Conservation (phyloP, 768 basidiomycete species). For the Amylocystis lapponica region DNA sequence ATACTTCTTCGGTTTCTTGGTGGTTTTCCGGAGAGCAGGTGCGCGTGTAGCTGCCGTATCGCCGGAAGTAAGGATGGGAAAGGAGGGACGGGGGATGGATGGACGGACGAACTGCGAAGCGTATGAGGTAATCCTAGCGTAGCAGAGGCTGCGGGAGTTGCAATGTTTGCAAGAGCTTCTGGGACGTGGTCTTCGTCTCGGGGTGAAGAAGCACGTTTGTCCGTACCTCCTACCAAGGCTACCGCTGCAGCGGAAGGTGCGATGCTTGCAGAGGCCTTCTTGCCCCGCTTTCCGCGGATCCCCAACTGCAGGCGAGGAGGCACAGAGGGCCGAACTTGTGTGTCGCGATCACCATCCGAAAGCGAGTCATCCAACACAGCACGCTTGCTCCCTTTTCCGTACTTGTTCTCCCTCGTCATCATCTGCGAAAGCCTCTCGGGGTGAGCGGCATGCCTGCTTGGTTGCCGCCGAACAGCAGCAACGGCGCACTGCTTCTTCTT, state of each 20-base stretch:
- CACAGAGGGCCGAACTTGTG: too few relatives aligned
- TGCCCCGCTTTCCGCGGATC: background rate
- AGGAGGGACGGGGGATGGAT: too few relatives aligned
- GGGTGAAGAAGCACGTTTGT: background rate
- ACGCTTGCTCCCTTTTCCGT: background rate
- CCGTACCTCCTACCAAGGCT: too few relatives aligned
- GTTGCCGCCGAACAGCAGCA: background rate
- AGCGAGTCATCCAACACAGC: background rate
- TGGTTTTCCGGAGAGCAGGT: too few relatives aligned
- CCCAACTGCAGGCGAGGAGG: background rate
- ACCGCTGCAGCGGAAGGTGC: background rate
- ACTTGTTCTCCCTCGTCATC: constrained; percentile 1
- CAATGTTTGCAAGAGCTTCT: too few relatives aligned
- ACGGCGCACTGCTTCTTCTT: background rate
- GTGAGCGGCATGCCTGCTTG: constrained; percentile 11
- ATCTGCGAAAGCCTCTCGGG: background rate
- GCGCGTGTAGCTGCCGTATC: too few relatives aligned
- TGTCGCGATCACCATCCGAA: background rate
- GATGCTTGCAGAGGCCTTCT: background rate
- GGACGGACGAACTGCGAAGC: too few relatives aligned
- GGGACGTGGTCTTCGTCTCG: too few relatives aligned
- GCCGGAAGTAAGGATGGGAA: too few relatives aligned
- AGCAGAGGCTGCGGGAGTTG: too few relatives aligned
- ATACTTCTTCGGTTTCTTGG: too few relatives aligned
- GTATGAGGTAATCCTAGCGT: too few relatives aligned